Percentiles rank a stretch among this genome's conserved stretches.
Conservation (phyloP, 192 early-diverging fungal genomes). For the Mortierella hygrophila region DNA sequence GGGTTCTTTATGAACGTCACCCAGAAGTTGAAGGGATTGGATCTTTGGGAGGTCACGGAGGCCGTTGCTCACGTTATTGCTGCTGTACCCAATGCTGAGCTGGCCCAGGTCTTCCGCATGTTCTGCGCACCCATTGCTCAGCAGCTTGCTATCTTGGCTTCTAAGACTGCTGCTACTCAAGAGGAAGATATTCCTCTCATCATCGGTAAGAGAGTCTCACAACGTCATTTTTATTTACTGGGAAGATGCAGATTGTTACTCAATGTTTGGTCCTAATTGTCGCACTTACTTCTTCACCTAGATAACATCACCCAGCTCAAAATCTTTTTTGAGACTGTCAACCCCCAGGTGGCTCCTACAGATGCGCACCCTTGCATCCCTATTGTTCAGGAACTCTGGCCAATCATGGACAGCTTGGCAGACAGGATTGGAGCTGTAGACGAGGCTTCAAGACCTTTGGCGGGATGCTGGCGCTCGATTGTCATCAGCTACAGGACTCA, state of each 20-base stretch:
- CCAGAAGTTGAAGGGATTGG: conserved; percentile 74
- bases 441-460: conserved; percentile 63
- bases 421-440: conserved; percentile 62
- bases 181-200: conserved; percentile 56
- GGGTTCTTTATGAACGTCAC: conserved; percentile 84
- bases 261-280: not conserved
- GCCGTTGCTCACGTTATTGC: conserved; percentile 91
- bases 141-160: conserved; percentile 72
- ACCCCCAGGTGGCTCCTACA: conserved; percentile 58
- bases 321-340: conserved; percentile 70
- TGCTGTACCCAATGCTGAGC: conserved; percentile 75
- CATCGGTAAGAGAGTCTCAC: conserved; percentile 15
- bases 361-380: conserved; percentile 75
- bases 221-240: not conserved
- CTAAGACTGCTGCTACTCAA: conserved; percentile 46
- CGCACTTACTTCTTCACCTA: conserved; percentile 9
- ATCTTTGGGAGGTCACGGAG: conserved; percentile 85
- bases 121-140: conserved; percentile 84
- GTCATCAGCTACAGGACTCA: conserved; percentile 68
- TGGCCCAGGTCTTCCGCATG: conserved; percentile 72
- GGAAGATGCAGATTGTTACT: not conserved
- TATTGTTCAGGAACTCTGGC: conserved; percentile 80
- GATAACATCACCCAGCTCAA: conserved; percentile 71
- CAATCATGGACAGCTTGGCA: conserved; percentile 73
- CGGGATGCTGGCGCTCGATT: conserved; percentile 68